phyloP scores from a whole-genome alignment of 2,329 filamentous ascomycete genomes.

The Sphaerulina musiva region DNA sequence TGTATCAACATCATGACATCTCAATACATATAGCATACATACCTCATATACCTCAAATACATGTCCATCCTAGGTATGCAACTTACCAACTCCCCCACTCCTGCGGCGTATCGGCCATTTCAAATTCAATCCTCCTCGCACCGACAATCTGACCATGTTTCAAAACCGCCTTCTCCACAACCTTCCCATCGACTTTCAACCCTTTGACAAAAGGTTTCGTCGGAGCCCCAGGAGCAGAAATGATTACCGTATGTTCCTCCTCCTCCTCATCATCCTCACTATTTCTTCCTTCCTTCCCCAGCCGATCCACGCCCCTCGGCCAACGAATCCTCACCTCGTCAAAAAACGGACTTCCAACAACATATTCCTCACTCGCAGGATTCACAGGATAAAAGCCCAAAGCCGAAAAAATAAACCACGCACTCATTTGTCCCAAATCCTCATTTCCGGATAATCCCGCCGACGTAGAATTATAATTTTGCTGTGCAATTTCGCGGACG shows the following conservation, averaged over 20 bases:
- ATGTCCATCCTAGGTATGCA: no score
- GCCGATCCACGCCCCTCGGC: slow-evolving; percentile 32
- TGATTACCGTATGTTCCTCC: slow-evolving; percentile 32
- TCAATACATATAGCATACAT: no score
- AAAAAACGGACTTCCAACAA: slow-evolving; percentile 44
- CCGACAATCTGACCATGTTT: slow-evolving; percentile 39
- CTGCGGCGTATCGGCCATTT: slow-evolving; percentile 41
- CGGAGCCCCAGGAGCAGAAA: slow-evolving; percentile 39
- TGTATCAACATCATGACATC: no score
- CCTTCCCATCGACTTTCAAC: slow-evolving; percentile 38
- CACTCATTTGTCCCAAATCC: slow-evolving; percentile 47
- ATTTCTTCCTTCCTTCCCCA: slow-evolving; percentile 20
- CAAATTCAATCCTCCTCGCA: slow-evolving; percentile 39
- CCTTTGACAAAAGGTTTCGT: slow-evolving; percentile 39
- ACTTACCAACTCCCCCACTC: slow-evolving; percentile 26
- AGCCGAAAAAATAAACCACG: slow-evolving; percentile 46
- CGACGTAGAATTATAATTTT: slow-evolving; percentile 44
- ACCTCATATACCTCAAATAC: no score
- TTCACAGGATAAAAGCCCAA: slow-evolving; percentile 46
- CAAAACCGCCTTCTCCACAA: slow-evolving; percentile 34
- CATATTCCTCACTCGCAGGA: slow-evolving; percentile 42
- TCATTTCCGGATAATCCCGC: slow-evolving; percentile 45
- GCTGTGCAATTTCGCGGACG: slow-evolving; percentile 36
- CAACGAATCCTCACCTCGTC: slow-evolving; percentile 39
- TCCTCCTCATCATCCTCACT: not conserved